phyloP scores from a whole-genome alignment of 495 filamentous ascomycete species.

The Penicillium parvum region DNA sequence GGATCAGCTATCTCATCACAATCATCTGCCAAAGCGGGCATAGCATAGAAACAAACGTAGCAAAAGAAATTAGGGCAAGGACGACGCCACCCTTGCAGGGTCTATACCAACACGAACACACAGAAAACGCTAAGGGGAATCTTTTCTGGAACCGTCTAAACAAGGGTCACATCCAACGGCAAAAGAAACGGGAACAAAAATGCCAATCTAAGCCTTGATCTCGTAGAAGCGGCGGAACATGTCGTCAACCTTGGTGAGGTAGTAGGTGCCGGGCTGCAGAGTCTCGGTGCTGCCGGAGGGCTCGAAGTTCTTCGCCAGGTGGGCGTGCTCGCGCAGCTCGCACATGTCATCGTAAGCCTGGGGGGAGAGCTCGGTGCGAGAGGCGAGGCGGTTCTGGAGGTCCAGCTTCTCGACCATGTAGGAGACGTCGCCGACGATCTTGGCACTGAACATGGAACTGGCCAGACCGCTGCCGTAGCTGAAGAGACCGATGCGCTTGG shows the following conservation, averaged over 20 bases:
- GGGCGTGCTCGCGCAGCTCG: constrained; percentile 85
- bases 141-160: constrained; percentile 38
- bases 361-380: constrained; percentile 68
- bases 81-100: constrained; percentile 11
- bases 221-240: constrained; percentile 92
- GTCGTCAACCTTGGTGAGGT: constrained; percentile 82
- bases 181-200: constrained; percentile 23
- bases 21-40: background rate
- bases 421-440: constrained; percentile 72
- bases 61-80: background rate
- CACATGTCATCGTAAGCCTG: constrained; percentile 95
- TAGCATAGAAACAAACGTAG: background rate
- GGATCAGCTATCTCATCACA: background rate
- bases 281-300: constrained; percentile 73
- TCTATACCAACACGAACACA: constrained; percentile 28
- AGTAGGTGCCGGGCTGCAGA: constrained; percentile 78
- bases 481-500: constrained; percentile 89
- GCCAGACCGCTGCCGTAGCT: constrained; percentile 94
- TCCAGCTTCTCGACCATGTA: constrained; percentile 74
- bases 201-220: constrained; percentile 67
- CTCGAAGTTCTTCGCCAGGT: constrained; percentile 85
- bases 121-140: constrained; percentile 37
- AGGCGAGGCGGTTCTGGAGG: constrained; percentile 69
- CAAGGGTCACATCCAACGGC: constrained; percentile 30
- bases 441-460: constrained; percentile 82